Base-by-base conservation (phyloP, 1,284 basidiomycete species). In the Ceratobasidium sp. region DNA sequence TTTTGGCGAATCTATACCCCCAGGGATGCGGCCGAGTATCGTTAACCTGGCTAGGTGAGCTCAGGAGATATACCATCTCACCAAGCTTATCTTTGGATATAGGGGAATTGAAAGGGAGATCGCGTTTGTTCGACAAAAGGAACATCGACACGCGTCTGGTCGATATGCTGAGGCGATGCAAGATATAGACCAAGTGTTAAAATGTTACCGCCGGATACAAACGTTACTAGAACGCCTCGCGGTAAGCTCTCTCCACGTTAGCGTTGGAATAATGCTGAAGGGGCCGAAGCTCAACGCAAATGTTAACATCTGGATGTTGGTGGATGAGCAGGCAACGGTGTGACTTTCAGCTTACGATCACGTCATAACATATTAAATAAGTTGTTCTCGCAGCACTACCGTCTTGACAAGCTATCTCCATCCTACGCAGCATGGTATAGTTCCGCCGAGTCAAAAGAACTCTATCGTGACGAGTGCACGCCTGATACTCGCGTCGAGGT, bases 401-500 rank as follows among this genome's bases (percentile, higher is more conserved):
- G 64, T 9, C 11, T 54, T 29, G 34, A 68, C 7, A 19, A 49
- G 16, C 16, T 68, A 22, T 41, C 29, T 48, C 51, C 29, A 6
- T 63, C 61, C 8, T 39, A 24, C 24, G 29, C 61, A 27, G 64
- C 64, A 7, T n/a, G n/a, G 19, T 68, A 68, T 34, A 37, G 34
- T 24, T 68, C 64, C 13, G 49, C 49, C 8, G 49, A 68, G 34
- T 53, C 64, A 16, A 14, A 24, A 5, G 31, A 65, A 2, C 3
- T 65, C 2, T 19, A 24, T 11, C 24, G 63, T 6, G 37, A 46
- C 7, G 43, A 31, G 6, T 76, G 75, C 24, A 63, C 74, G 13
- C 31, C 49, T 14, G 75, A 74, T n/a, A 79, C 78, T 1, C 77
- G 78, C 14, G 63, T 65, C 8, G 58, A 62, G 19, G 59, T 77